phyloP scores from a whole-genome alignment of 345 rosid species.

The Eucalyptus pauciflora region DNA sequence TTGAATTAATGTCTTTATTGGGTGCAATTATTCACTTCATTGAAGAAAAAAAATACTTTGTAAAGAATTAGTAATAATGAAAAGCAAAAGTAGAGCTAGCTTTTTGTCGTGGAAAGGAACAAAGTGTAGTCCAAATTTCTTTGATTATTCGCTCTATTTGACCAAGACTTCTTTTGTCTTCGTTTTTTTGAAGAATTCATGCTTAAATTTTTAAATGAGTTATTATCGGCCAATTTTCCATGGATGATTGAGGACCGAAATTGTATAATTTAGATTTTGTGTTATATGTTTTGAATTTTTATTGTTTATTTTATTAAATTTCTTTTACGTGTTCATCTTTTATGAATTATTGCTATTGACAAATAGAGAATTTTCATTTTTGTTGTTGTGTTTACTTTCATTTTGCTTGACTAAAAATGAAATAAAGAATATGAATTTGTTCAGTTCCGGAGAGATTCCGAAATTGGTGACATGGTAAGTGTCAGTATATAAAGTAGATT shows the following conservation, averaged over 20 bases:
- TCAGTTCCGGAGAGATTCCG: accelerated
- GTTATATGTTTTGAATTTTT: too few relatives aligned
- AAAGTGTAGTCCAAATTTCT: background rate
- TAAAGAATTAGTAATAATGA: background rate
- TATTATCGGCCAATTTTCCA: background rate
- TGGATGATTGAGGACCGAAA: too few relatives aligned
- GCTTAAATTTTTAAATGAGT: background rate
- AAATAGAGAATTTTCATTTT: too few relatives aligned
- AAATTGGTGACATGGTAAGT: too few relatives aligned
- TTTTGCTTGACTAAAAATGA: too few relatives aligned
- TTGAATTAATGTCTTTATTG: background rate
- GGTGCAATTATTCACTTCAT: background rate
- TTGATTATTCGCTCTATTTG: background rate
- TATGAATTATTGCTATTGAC: too few relatives aligned
- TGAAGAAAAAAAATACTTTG: background rate
- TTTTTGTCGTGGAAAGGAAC: background rate
- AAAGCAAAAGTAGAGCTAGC: background rate
- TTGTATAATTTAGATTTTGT: too few relatives aligned
- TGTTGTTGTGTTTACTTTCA: too few relatives aligned
- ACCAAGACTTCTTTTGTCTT: background rate
- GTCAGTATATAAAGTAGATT: too few relatives aligned
- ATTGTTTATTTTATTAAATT: too few relatives aligned
- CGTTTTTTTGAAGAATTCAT: background rate
- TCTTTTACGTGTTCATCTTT: too few relatives aligned
- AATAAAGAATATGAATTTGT: too few relatives aligned